Base-by-base conservation (phyloP, 1,139 yeast species). In the Spencermartinsiella ligniputridi region DNA sequence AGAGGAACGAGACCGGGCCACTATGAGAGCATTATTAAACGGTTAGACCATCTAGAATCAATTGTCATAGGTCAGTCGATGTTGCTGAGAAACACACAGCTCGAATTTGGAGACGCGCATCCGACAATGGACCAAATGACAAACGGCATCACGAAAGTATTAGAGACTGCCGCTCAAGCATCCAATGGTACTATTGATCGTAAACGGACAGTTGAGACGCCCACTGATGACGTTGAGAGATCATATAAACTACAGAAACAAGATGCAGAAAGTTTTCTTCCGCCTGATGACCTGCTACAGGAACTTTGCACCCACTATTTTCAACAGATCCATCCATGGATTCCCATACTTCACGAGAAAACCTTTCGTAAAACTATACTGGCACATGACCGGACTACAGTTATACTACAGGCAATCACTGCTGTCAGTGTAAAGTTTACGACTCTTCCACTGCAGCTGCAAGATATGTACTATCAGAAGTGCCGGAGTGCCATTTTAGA, bases 391-490 rank as follows among this genome's bases (percentile, higher is more conserved):
- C 32, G 43, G 3, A 33, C 46, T 6, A 41, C 40, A 8, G 17
- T 38, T 13, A 44, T 53, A 2, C 41, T 54, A 2, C 57, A 54
- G 35, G 56, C 56, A 3, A 53, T 54, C 1, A 42, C 46, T n/a
- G 53, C 54, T 5, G 52, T 53, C n/a, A 49, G 56, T 4, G 46
- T 52, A 16, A 43, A 47, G 45, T 54, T 53, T 32, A 37, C 47
- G 2, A 25, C 25, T 11, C 40, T 45, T 8, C 39, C 36, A 6
- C 41, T 27, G 5, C 45, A 35, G 17, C 43, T 22, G 25, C 50
- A 35, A 39, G 39, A 20, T 20, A 34, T 20, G 27, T 50, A 41
- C 25, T 50, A 46, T 37, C 39, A 40, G 16, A 40, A 43, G 11
- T 53, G 56, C 37, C 45, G 56, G 12, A 46, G 52, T 36, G 37